Evolutionary conservation across 2,329 filamentous ascomycete species (phyloP).

Genomic region (Cephalotrichum gorgonifer): DNA sequence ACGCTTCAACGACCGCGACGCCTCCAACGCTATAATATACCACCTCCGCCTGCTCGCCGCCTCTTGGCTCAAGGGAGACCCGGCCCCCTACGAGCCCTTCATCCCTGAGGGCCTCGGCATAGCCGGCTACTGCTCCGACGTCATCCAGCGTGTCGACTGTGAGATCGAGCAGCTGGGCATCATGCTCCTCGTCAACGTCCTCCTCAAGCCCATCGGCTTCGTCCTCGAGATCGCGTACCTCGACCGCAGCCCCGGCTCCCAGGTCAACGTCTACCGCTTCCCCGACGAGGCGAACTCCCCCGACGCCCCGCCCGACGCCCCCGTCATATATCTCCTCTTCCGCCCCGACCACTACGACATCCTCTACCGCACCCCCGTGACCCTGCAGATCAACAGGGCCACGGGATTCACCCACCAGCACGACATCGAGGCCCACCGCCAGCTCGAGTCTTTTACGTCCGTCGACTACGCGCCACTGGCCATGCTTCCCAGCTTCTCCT

Average conservation of each 20-base stretch:
- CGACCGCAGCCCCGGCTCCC: slow-evolving; percentile 68
- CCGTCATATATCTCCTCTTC: slow-evolving; percentile 50
- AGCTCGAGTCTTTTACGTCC: slow-evolving; percentile 29
- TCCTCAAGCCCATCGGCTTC: slow-evolving; percentile 70
- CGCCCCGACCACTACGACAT: slow-evolving; percentile 88
- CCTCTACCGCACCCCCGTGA: slow-evolving; percentile 55
- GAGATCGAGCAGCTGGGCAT: slow-evolving; percentile 92
- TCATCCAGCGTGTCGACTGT: slow-evolving; percentile 63
- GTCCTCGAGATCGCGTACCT: slow-evolving; percentile 84
- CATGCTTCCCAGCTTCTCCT: slow-evolving; percentile 35
- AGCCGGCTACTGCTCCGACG: slow-evolving; percentile 56
- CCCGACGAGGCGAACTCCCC: slow-evolving; percentile 41
- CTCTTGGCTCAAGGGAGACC: slow-evolving; percentile 71
- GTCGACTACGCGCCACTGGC: slow-evolving; percentile 33
- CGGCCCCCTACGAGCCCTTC: slow-evolving; percentile 61
- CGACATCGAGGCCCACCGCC: slow-evolving; percentile 27
- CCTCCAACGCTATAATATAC: slow-evolving; percentile 71
- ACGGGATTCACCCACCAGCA: slow-evolving; percentile 34
- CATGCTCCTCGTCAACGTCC: slow-evolving; percentile 62
- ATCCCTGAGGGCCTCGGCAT: slow-evolving; percentile 49
- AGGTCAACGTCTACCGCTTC: slow-evolving; percentile 63
- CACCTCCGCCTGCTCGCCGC: slow-evolving; percentile 74
- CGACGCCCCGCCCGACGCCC: slow-evolving; percentile 30
- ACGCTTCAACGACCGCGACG: slow-evolving; percentile 62
- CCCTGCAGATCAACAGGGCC: slow-evolving; percentile 44